Percentiles rank a stretch among this genome's conserved stretches.
phyloP scores from a whole-genome alignment of 179 eudicot species.

The Beta corolliflora region DNA sequence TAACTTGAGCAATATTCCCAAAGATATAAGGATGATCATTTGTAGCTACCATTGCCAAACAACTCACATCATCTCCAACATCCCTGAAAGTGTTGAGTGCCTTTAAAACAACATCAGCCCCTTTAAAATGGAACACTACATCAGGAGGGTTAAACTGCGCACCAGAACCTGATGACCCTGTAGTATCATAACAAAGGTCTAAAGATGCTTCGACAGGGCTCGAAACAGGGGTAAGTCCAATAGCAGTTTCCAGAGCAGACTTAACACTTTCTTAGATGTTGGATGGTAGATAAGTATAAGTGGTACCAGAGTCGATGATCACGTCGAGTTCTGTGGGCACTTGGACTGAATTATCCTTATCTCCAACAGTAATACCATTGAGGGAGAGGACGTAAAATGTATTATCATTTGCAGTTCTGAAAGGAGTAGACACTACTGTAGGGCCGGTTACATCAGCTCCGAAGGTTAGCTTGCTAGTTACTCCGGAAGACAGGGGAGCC shows the following conservation, averaged over 20 bases:
- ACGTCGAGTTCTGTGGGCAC: neutral
- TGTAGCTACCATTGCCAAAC: conserved; percentile 44
- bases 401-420: neutral
- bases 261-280: conserved; percentile 25
- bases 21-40: conserved; percentile 24
- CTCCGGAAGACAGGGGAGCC: conserved; percentile 25
- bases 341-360: neutral
- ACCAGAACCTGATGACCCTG: neutral
- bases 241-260: conserved; percentile 22
- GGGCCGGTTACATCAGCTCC: conserved; percentile 42
- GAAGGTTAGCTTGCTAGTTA: conserved; percentile 42
- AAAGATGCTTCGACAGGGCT: conserved; percentile 28
- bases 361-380: conserved; percentile 40
- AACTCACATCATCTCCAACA: conserved; percentile 17
- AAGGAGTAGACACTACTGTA: conserved; percentile 50
- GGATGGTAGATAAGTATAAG: conserved; percentile 39
- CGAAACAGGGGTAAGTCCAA: neutral
- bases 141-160: conserved; percentile 27
- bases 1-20: conserved; percentile 54
- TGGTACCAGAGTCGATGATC: conserved; percentile 63
- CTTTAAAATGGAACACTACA: conserved; percentile 40
- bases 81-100: conserved; percentile 30
- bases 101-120: conserved; percentile 44
- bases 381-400: conserved; percentile 42
- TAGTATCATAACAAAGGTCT: conserved; percentile 35